Conservation (phyloP, 1,139 yeast species). For the Yamadazyma siamensis region DNA sequence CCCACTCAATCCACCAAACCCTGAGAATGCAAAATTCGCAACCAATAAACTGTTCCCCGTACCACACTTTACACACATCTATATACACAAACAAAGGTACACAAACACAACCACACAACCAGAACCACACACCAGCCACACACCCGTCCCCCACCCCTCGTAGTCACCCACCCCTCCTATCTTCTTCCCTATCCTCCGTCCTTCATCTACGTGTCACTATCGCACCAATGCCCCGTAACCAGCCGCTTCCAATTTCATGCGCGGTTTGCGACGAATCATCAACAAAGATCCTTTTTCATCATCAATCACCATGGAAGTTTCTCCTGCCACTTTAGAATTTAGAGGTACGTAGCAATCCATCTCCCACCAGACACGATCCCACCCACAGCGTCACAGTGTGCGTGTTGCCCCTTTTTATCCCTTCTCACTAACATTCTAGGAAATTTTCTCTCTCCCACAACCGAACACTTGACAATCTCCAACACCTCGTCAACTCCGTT, state of each 20-base stretch:
- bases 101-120: too few relatives aligned
- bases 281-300: conserved; percentile 7
- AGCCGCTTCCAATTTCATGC: conserved; percentile 6
- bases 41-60: too few relatives aligned
- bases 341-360: conserved; percentile 57
- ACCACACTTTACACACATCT: too few relatives aligned
- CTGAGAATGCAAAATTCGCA: too few relatives aligned
- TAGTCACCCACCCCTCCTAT: too few relatives aligned
- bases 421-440: conserved; percentile 23
- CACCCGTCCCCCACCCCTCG: too few relatives aligned
- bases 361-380: neutral
- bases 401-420: neutral
- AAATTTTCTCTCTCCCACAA: conserved; percentile 71
- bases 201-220: too few relatives aligned
- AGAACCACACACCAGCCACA: too few relatives aligned
- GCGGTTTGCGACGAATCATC: conserved; percentile 3
- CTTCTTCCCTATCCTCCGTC: too few relatives aligned
- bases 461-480: conserved; percentile 64
- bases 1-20: too few relatives aligned
- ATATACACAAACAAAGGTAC: too few relatives aligned
- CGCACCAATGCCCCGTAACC: too few relatives aligned
- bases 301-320: conserved; percentile 49
- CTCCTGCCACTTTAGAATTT: conserved; percentile 63
- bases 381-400: neutral
- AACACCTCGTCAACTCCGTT: conserved; percentile 61